phyloP scores from a whole-genome alignment of 192 early-diverging fungal species.

The Mortierella antarctica region DNA sequence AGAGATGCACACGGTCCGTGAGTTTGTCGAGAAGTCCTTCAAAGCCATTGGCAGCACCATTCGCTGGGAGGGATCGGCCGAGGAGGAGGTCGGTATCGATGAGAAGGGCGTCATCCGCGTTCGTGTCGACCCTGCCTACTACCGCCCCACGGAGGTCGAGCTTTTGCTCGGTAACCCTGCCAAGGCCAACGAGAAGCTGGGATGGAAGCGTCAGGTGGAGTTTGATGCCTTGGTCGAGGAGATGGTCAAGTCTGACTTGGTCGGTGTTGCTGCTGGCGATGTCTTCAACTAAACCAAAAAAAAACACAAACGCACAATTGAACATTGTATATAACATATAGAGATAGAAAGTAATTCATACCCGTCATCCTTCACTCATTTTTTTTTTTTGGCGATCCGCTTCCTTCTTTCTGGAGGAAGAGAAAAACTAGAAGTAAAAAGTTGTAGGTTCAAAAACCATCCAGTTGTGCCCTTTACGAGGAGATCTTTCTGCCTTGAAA shows the following conservation, averaged over 20 bases:
- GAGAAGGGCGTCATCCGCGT: slow-evolving; percentile 61
- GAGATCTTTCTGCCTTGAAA: too few species aligned
- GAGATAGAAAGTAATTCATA: too few species aligned
- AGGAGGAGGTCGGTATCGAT: slow-evolving; percentile 69
- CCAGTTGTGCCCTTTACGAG: too few species aligned
- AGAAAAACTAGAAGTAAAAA: too few species aligned
- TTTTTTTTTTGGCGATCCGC: too few species aligned
- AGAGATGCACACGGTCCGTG: slow-evolving; percentile 82
- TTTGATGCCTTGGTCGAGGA: slow-evolving; percentile 75
- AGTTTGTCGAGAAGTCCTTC: slow-evolving; percentile 81
- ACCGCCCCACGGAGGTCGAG: slow-evolving; percentile 83
- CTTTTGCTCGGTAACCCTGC: slow-evolving; percentile 75
- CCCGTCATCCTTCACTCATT: too few species aligned
- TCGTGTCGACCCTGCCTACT: slow-evolving; percentile 75
- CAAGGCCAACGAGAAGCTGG: slow-evolving; percentile 71
- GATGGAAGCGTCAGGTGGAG: slow-evolving; percentile 75
- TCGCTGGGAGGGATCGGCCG: slow-evolving; percentile 70
- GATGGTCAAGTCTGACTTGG: slow-evolving; percentile 72
- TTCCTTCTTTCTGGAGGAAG: too few species aligned
- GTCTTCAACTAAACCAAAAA: slow-evolving; percentile 23
- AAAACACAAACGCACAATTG: not conserved
- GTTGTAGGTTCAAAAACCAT: too few species aligned
- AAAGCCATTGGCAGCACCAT: slow-evolving; percentile 67
- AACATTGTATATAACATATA: not conserved
- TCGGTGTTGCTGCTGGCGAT: slow-evolving; percentile 42